Conservation (phyloP, 495 filamentous ascomycete species). For the Physcia stellaris region DNA sequence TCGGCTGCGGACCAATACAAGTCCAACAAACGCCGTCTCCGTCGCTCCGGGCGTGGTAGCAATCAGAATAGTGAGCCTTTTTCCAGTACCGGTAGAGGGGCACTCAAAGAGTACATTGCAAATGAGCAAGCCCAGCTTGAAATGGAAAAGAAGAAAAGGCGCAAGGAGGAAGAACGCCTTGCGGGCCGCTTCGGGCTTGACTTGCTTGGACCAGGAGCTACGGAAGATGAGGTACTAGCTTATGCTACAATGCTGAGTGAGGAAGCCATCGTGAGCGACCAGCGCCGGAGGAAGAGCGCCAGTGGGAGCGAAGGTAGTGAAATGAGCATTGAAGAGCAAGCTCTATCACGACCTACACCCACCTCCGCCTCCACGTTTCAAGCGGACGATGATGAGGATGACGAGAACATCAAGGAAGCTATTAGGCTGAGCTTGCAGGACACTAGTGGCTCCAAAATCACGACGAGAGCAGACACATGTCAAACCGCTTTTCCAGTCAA, state of each 20-base stretch:
- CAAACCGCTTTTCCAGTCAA: constrained; percentile 33
- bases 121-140: constrained; percentile 69
- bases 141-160: constrained; percentile 50
- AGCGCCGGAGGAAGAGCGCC: constrained; percentile 42
- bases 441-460: not conserved
- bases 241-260: constrained; percentile 84
- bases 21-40: constrained; percentile 44
- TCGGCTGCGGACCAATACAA: constrained; percentile 50
- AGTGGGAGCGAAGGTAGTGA: constrained; percentile 35
- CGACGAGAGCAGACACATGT: too few relatives aligned
- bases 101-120: constrained; percentile 63
- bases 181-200: constrained; percentile 72
- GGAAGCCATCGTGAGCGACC: constrained; percentile 53
- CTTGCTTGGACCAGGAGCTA: constrained; percentile 54
- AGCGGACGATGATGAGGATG: constrained; percentile 46
- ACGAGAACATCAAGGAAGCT: constrained; percentile 67
- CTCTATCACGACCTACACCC: too few relatives aligned
- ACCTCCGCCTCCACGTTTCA: constrained; percentile 27
- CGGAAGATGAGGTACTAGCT: constrained; percentile 75
- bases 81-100: constrained; percentile 44
- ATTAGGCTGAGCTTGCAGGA: constrained; percentile 66
- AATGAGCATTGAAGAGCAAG: constrained; percentile 24
- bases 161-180: constrained; percentile 49
- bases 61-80: constrained; percentile 42
- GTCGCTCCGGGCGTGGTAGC: constrained; percentile 44